Percentiles rank a stretch among this genome's conserved stretches.
Evolutionary conservation across 805 yeast genomes (phyloP).

Genomic region (Candida vaughaniae): DNA sequence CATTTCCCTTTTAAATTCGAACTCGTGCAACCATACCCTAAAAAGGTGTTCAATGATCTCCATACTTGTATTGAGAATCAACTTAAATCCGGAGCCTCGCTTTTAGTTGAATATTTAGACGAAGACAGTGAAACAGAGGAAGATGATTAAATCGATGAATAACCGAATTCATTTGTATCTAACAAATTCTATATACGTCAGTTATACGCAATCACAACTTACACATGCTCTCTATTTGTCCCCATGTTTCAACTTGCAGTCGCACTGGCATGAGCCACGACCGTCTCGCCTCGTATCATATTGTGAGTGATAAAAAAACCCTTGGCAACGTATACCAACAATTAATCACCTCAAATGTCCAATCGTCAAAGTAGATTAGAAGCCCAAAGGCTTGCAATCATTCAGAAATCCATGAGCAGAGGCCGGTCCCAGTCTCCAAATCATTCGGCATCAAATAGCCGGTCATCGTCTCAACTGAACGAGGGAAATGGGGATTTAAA

Average conservation of each 20-base stretch:
- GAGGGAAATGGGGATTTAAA: constrained; percentile 46
- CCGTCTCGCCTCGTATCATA: not conserved
- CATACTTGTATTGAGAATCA: constrained; percentile 15
- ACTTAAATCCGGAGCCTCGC: constrained; percentile 35
- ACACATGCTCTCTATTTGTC: no score
- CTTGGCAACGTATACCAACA: constrained; percentile 9
- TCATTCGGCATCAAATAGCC: constrained; percentile 20
- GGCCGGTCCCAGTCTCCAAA: constrained; percentile 39
- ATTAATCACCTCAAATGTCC: constrained; percentile 24
- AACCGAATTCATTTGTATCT: no score
- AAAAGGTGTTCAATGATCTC: constrained; percentile 22
- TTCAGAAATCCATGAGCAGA: constrained; percentile 37
- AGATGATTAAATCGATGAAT: no score
- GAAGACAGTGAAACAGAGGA: not conserved
- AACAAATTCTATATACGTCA: no score
- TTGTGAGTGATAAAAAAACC: constrained; percentile 8
- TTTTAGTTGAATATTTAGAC: constrained; percentile 31
- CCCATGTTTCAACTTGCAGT: no score
- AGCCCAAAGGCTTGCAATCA: constrained; percentile 41
- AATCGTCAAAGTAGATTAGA: constrained; percentile 38
- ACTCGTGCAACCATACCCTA: constrained; percentile 42
- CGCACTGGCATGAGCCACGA: not conserved
- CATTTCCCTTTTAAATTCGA: constrained; percentile 34
- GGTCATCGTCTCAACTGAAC: constrained; percentile 36
- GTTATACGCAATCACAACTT: no score